Evolutionary conservation across 2,329 filamentous ascomycete genomes (phyloP).

Genomic region (Penicillium crustosum): DNA sequence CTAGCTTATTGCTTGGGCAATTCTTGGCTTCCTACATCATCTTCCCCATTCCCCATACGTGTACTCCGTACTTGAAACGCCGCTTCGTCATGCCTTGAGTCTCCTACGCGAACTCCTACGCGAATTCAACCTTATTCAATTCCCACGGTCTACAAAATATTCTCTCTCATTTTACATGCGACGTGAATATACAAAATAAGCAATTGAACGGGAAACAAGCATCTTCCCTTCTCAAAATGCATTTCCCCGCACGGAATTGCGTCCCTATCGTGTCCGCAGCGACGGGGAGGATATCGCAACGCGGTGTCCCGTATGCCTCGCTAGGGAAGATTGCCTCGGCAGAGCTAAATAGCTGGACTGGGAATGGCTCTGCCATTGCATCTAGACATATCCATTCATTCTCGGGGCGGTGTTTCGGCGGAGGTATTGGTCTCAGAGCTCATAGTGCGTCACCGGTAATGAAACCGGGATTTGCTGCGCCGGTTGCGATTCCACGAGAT

Average conservation of each 20-base stretch:
- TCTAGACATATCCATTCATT: not conserved
- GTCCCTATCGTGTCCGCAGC: slow-evolving; percentile 11
- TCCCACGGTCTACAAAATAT: not conserved
- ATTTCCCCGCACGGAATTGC: slow-evolving; percentile 10
- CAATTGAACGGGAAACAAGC: not conserved
- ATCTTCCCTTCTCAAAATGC: slow-evolving; percentile 6
- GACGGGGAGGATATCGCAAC: slow-evolving; percentile 3
- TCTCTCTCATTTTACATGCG: not conserved
- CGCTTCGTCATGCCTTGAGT: slow-evolving; percentile 19
- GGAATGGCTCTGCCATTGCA: not conserved
- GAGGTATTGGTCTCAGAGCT: not conserved
- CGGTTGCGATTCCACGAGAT: not conserved
- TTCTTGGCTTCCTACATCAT: not conserved
- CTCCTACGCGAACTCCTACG: not conserved
- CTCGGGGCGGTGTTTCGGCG: not conserved
- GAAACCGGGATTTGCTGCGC: not conserved
- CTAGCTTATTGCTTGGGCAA: not conserved
- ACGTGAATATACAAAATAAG: not conserved
- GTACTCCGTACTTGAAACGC: not conserved
- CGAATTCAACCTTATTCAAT: not conserved
- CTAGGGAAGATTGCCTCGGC: slow-evolving; percentile 1
- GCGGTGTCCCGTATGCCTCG: not conserved
- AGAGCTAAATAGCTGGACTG: not conserved
- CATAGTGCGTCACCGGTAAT: not conserved
- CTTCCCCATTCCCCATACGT: not conserved